Evolutionary conservation across 306 rosid genomes (phyloP), one percentile per base, ranked within the genome.

Genomic region (Acacia acuminata): DNA sequence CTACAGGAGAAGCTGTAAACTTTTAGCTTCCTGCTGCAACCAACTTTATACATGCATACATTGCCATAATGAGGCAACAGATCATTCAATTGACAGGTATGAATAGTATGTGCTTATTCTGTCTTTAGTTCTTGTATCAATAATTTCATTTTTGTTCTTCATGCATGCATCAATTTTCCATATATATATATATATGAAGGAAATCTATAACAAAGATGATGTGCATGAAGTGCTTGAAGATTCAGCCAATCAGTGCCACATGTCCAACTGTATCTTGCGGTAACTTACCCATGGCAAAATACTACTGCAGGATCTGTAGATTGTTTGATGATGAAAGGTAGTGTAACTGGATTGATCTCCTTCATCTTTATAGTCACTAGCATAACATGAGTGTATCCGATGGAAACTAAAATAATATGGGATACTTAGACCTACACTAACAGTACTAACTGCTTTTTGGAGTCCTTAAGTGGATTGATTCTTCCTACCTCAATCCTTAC

Each of bases 1-100:
- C 92, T 96, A 96, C 82, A 93, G 88, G 92, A 91, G 99, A 76
- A 93, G 87, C 86, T 93, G 98, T 77, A 96, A 96, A 88, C 94
- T 96, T 82, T 78, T 93, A 9, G 88, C 93, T 85, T 78, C 92
- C 32, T 96, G 99, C 80, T 96, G 99, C 96, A 90, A 91, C 90
- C 91, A 87, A 84, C 92, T 96, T 22, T 85, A 85, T 76, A 77
- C 97, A 77, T 96, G 99, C 92, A 72, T 92, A 71, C 94, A 87
- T 84, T 96, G 99, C 92, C 99, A 96, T 77, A 88, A 96, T 53
- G 99, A 96, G 75, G 86, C 77, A 72, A 79, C 91, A 10, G 97
- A 85, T 80, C 99, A 96, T 85, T 55, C 45, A 12, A 34, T 92
- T 66, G 97, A 96, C 81, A 91, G 97, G 99, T 94, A 89, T 76